These are phyloP conservation scores for Penicillium occitanis DNA, from an alignment of 2,329 filamentous ascomycete genomes.

Conservation along the genomic window DNA sequence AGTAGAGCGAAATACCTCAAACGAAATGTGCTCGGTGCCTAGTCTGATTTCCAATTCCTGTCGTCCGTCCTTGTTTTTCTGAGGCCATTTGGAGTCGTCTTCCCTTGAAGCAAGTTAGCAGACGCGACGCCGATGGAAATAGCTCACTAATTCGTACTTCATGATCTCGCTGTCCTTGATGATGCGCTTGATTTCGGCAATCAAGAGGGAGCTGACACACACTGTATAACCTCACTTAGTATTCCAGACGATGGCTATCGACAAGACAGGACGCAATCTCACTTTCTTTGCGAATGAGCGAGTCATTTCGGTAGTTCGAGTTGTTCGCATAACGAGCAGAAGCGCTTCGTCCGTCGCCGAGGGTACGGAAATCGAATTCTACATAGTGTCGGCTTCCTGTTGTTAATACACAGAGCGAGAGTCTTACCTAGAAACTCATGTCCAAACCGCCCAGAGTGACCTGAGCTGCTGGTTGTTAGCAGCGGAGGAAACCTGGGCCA, in stretches of 20 bases:
- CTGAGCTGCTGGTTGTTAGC: constrained; percentile 67
- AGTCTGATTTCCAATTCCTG: constrained; percentile 94
- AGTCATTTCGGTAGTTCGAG: constrained; percentile 98
- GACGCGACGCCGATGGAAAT: not conserved
- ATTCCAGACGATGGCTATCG: constrained; percentile 8
- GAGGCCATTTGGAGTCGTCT: constrained; percentile 97
- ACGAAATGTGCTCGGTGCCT: constrained; percentile 94
- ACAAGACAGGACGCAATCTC: constrained; percentile 40
- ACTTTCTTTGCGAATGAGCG: constrained; percentile 99
- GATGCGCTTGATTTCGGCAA: constrained; percentile 94
- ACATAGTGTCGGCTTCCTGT: constrained; percentile 25
- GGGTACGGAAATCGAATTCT: constrained; percentile 96
- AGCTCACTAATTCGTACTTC: constrained; percentile 63
- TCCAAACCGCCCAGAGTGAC: constrained; percentile 94
- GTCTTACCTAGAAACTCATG: constrained; percentile 89
- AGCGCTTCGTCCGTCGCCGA: constrained; percentile 89
- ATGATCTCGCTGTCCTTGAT: constrained; percentile 96
- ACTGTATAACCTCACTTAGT: constrained; percentile 55
- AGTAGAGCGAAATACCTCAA: constrained; percentile 65
- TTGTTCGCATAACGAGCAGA: constrained; percentile 98
- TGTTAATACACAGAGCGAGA: not conserved
- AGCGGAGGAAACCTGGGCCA: constrained; percentile 41
- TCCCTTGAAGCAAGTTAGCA: constrained; percentile 59
- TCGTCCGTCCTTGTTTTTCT: constrained; percentile 98
- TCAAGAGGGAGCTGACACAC: constrained; percentile 88